Conservation (phyloP, 2,329 filamentous ascomycete species). For the Elsinoe arachidis region DNA sequence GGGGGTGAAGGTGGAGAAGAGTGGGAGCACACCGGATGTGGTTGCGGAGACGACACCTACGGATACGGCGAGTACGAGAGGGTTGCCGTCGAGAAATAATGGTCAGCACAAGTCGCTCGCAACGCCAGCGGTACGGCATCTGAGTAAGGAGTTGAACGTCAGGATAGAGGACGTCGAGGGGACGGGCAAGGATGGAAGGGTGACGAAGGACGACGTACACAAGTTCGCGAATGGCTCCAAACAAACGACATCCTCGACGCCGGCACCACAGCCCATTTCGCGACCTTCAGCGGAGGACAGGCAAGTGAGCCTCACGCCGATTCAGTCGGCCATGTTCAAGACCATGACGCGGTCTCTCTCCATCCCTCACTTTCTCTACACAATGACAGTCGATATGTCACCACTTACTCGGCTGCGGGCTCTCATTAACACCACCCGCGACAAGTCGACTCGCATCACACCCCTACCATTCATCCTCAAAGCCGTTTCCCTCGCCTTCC, state of each 20-base stretch:
- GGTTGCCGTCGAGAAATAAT: not conserved
- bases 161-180: constrained; percentile 71
- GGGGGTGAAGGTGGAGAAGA: constrained; percentile 14
- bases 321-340: constrained; percentile 94
- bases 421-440: constrained; percentile 54
- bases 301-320: constrained; percentile 59
- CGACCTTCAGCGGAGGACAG: constrained; percentile 34
- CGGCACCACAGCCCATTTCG: constrained; percentile 25
- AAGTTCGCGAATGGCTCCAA: constrained; percentile 21
- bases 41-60: not conserved
- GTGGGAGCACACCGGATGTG: not conserved
- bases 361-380: constrained; percentile 94
- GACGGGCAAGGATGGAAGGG: constrained; percentile 82
- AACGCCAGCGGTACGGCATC: constrained; percentile 83
- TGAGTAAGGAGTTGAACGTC: constrained; percentile 70
- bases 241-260: constrained; percentile 17
- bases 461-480: constrained; percentile 95
- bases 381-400: constrained; percentile 79
- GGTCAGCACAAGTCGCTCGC: constrained; percentile 49
- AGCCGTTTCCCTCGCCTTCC: constrained; percentile 76
- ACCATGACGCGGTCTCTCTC: constrained; percentile 84
- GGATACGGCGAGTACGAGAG: not conserved
- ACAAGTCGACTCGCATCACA: constrained; percentile 59
- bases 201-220: constrained; percentile 85
- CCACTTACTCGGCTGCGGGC: constrained; percentile 62